Percentiles rank a stretch among this genome's conserved stretches.
These are phyloP conservation scores for Ceratopteris richardii DNA, from an alignment of 75 land plant genomes.

Conservation along the genomic window DNA sequence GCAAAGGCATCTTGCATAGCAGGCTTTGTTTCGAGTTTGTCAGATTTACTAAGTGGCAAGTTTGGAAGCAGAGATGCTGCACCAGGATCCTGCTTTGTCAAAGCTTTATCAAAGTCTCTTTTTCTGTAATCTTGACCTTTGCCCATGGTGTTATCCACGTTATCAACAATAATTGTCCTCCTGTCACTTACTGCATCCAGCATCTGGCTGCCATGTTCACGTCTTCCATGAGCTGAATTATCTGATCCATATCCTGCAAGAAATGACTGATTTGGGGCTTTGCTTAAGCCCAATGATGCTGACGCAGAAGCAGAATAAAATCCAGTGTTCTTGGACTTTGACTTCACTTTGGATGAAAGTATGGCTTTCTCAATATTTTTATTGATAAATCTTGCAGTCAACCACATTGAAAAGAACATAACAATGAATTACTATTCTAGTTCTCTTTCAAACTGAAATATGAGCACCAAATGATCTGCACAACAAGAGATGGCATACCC, in stretches of 20 bases:
- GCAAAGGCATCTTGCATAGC: no score
- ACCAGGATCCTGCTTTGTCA: conserved; percentile 9
- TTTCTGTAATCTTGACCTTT: conserved; percentile 75
- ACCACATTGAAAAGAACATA: not conserved
- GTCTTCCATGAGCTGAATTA: no score
- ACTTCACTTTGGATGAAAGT: conserved; percentile 16
- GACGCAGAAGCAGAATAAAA: no score
- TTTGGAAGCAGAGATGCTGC: not conserved
- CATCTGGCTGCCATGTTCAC: conserved; percentile 64
- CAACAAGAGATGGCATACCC: conserved; percentile 31
- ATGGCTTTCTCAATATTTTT: conserved; percentile 3
- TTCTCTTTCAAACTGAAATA: not conserved
- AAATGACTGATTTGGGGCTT: no score
- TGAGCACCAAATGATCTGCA: not conserved
- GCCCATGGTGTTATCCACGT: conserved; percentile 86
- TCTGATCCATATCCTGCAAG: no score
- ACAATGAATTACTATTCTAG: no score
- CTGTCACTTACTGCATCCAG: conserved; percentile 58
- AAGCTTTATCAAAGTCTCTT: conserved; percentile 35
- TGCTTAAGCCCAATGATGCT: no score
- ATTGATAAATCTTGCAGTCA: conserved; percentile 5
- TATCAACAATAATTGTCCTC: conserved; percentile 79
- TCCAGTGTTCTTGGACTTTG: not conserved
- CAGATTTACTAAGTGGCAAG: not conserved
- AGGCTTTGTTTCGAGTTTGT: no score